Conservation (phyloP, 75 land plant genomes). For the Chamaecyparis obtusa region DNA sequence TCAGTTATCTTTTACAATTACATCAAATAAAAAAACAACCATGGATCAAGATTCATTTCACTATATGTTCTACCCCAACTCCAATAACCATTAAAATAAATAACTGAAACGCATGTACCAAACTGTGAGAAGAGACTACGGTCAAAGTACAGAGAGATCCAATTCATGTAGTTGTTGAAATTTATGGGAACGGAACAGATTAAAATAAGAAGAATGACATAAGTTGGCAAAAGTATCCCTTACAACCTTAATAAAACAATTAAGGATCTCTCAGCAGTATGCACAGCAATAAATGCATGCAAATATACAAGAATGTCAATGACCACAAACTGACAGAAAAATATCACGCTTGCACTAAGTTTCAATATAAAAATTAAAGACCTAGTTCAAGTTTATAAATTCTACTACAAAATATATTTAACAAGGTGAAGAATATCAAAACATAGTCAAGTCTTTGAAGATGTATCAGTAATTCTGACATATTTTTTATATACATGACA, state of each 20-base stretch:
- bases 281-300: background rate
- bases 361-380: too few species aligned
- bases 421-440: background rate
- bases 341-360: too few species aligned
- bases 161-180: background rate
- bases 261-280: background rate
- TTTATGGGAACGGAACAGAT: background rate
- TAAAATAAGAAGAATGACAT: background rate
- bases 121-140: background rate
- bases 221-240: background rate
- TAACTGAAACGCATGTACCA: background rate
- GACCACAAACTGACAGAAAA: too few species aligned
- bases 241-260: background rate
- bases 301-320: background rate
- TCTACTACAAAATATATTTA: background rate
- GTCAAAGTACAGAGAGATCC: background rate
- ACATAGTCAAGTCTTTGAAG: background rate
- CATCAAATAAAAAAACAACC: background rate
- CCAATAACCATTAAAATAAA: background rate
- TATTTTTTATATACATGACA: background rate
- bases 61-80: background rate
- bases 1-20: background rate
- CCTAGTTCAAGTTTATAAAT: too few species aligned
- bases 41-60: background rate
- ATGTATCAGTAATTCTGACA: background rate